These are phyloP conservation scores for Populus deltoides DNA, from an alignment of 345 rosid genomes.

Conservation along the genomic window DNA sequence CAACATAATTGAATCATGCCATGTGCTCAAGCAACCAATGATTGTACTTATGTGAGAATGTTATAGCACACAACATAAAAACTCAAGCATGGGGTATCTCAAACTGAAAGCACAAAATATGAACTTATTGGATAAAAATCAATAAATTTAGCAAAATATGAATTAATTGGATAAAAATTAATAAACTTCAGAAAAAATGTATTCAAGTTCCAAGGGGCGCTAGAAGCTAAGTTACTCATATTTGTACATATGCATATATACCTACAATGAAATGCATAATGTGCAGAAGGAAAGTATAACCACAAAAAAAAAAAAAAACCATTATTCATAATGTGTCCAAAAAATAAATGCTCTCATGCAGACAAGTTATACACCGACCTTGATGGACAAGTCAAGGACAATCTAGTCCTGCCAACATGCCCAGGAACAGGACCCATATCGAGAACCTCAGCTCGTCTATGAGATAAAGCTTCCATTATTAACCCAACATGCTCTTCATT, in stretches of 20 bases:
- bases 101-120: neutral
- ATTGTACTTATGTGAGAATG: neutral
- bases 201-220: neutral
- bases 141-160: neutral
- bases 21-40: neutral
- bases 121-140: neutral
- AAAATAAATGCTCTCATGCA: neutral
- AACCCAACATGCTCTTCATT: slow-evolving; percentile 93
- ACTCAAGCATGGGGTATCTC: neutral
- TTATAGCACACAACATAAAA: neutral
- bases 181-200: neutral
- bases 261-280: neutral
- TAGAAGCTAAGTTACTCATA: neutral
- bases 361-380: slow-evolving; percentile 44
- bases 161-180: neutral
- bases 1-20: neutral
- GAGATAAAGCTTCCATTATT: slow-evolving; percentile 93
- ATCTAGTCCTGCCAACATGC: slow-evolving; percentile 75
- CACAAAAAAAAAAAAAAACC: neutral
- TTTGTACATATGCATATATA: neutral
- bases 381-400: slow-evolving; percentile 90
- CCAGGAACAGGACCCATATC: slow-evolving; percentile 99
- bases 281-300: neutral
- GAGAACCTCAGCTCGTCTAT: slow-evolving; percentile 73
- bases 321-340: neutral